Evolutionary conservation across 768 basidiomycete species (phyloP).

Genomic region (Obba rivulosa): DNA sequence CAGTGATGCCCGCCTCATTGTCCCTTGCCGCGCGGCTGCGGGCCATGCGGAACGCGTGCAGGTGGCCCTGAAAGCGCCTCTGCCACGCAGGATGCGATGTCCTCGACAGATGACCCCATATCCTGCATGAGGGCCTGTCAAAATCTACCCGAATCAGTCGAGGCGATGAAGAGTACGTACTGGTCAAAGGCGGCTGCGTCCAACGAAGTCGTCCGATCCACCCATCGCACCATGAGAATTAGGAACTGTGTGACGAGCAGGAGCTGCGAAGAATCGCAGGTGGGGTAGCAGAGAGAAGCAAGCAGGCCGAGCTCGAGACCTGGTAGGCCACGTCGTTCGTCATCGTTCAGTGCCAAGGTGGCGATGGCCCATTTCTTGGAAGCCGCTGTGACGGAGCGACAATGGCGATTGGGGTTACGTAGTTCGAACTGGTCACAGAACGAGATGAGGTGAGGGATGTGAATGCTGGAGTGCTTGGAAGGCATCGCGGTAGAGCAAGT

Average conservation of each 20-base stretch:
- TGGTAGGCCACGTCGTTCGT: slow-evolving; percentile 14
- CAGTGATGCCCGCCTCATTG: slow-evolving; percentile 23
- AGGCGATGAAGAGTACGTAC: slow-evolving; percentile 7
- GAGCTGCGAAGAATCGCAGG: slow-evolving; percentile 52
- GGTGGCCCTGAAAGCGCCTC: slow-evolving; percentile 32
- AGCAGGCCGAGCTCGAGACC: slow-evolving; percentile 44
- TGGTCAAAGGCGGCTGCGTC: slow-evolving; percentile 14
- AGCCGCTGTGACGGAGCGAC: slow-evolving; percentile 14
- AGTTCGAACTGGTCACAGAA: slow-evolving; percentile 22
- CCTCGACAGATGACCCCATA: slow-evolving; percentile 34
- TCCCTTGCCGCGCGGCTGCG: slow-evolving; percentile 25
- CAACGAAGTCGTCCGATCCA: slow-evolving; percentile 10
- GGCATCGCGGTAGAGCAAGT: no score
- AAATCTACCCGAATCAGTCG: neutral
- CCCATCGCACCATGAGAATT: slow-evolving; percentile 13
- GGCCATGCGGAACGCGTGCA: slow-evolving; percentile 30
- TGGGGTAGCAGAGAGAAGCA: slow-evolving; percentile 55
- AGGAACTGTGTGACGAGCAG: slow-evolving; percentile 36
- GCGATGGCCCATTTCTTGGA: slow-evolving; percentile 19
- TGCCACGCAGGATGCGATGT: slow-evolving; percentile 35
- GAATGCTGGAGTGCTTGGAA: slow-evolving; percentile 12
- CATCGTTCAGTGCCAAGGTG: slow-evolving; percentile 11
- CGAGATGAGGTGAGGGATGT: slow-evolving; percentile 20
- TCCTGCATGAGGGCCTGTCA: slow-evolving; percentile 20
- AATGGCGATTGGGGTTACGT: slow-evolving; percentile 19